Base-by-base conservation (phyloP, 768 basidiomycete species). In the Leccinum broughii region DNA sequence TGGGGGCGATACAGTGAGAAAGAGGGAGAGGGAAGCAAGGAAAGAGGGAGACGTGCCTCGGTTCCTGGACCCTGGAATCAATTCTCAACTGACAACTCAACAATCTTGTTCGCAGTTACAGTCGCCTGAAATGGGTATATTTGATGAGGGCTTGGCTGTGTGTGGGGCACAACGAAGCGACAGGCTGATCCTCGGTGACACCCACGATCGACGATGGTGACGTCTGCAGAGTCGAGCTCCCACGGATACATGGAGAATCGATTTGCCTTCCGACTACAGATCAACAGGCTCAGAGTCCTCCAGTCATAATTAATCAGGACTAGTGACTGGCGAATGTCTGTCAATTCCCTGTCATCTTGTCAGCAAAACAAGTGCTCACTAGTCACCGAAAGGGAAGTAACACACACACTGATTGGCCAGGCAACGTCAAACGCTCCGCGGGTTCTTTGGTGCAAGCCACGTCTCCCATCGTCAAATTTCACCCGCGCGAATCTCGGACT, bases 11-110 rank as follows among this genome's bases (percentile, higher is more conserved):
- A 20, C 50, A 41, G 22, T 3, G 13, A 17, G 11, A 2, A 17
- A 15, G 14, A 37, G 14, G 35, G 35, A 14, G 35, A 37, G 35
- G 6, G 35, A 14, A 9, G 30, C 17, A n/a, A 46, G 44, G 10
- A 20, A 8, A 20, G 44, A 46, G n/a, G 44, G 44, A 46, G 44
- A 46, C 10, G 13, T 17, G 28, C 32, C 34, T 58, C 60, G 32
- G 64, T 62, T 54, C 57, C 64, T 66, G 55, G 56, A 10, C 13
- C 44, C n/a, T 46, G 44, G n/a, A 11, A n/a, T 57, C 50, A 54
- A 44, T 41, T 44, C 30, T 46, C 51, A n/a, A 26, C 15, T 11
- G 35, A 54, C 56, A 41, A 55, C 4, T 37, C 35, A 13, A 59
- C 39, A 55, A 49, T 44, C 22, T 55, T 17, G 4, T 17, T 22